Evolutionary conservation across 495 filamentous ascomycete genomes (phyloP).

Genomic region (Daldinia concentrica): DNA sequence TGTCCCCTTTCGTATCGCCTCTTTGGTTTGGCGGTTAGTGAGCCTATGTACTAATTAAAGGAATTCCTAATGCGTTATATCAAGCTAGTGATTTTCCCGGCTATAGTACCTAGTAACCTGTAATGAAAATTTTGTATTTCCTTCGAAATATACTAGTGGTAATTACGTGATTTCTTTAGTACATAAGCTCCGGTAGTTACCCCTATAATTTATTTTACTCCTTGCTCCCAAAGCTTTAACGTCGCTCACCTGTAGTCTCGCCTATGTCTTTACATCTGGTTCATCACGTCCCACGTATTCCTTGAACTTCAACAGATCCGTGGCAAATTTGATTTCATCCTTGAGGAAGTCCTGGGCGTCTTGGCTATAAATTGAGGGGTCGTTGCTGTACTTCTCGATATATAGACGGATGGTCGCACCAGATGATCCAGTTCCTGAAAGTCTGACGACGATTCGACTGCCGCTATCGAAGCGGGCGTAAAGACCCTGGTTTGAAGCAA

Average conservation of each 20-base stretch:
- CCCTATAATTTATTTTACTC: neutral
- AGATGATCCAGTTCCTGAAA: slow-evolving; percentile 93
- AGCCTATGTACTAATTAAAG: no score
- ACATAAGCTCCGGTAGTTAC: neutral
- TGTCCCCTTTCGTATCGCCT: no score
- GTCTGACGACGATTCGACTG: slow-evolving; percentile 89
- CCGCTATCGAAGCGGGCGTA: slow-evolving; percentile 95
- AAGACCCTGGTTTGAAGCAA: slow-evolving; percentile 94
- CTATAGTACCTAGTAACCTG: neutral
- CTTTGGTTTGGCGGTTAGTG: no score
- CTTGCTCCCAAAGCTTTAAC: neutral
- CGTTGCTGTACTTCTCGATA: slow-evolving; percentile 86
- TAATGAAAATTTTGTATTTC: neutral
- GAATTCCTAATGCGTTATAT: no score
- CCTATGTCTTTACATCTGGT: slow-evolving; percentile 93
- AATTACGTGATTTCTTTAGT: neutral
- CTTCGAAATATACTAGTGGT: neutral
- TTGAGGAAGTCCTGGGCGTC: slow-evolving; percentile 94
- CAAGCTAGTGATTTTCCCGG: no score
- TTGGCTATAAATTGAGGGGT: slow-evolving; percentile 74
- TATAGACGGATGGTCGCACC: slow-evolving; percentile 97
- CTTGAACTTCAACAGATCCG: slow-evolving; percentile 86
- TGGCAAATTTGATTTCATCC: slow-evolving; percentile 84
- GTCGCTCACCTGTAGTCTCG: neutral
- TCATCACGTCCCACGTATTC: slow-evolving; percentile 88